Evolutionary conservation across 225 moss, liverwort and hornwort species (phyloP).

Genomic region (Thuidium tamariscinum): DNA sequence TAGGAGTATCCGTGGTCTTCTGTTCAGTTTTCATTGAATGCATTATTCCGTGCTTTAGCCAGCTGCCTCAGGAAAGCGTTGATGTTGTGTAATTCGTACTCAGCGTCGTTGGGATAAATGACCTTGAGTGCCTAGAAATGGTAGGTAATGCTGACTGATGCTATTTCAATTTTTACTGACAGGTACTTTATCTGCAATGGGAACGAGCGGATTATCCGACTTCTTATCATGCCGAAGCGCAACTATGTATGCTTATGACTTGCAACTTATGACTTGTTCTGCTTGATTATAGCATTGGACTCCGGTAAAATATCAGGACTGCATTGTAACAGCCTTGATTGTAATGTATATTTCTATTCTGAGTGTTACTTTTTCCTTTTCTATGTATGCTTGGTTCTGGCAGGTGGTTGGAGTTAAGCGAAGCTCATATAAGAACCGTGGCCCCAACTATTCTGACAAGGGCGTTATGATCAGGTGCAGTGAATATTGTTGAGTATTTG

Average conservation of each 20-base stretch:
- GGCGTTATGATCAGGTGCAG: slow-evolving; percentile 78
- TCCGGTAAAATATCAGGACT: not conserved
- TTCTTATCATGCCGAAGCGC: slow-evolving; percentile 93
- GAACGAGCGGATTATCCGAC: slow-evolving; percentile 87
- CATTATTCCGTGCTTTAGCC: not conserved
- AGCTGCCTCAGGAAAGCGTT: not conserved
- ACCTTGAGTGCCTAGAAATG: not conserved
- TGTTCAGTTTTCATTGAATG: not conserved
- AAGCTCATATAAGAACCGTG: slow-evolving; percentile 75
- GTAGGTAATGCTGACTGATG: not conserved
- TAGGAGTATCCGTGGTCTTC: not conserved
- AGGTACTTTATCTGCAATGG: slow-evolving; percentile 97
- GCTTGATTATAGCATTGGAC: not conserved
- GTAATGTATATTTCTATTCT: not conserved
- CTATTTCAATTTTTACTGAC: not conserved
- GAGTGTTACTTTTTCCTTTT: not conserved
- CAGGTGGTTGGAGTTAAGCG: slow-evolving; percentile 79
- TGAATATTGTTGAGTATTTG: not conserved
- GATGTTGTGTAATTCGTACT: not conserved
- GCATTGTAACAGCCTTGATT: not conserved
- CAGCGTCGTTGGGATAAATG: not conserved
- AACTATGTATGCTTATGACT: slow-evolving; percentile 47
- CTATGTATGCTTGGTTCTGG: not conserved
- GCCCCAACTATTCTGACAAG: slow-evolving; percentile 72
- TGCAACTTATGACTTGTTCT: not conserved